Percentiles rank a stretch among this genome's conserved stretches.
Conservation (phyloP, 768 basidiomycete species). For the Leccinum imitatum region DNA sequence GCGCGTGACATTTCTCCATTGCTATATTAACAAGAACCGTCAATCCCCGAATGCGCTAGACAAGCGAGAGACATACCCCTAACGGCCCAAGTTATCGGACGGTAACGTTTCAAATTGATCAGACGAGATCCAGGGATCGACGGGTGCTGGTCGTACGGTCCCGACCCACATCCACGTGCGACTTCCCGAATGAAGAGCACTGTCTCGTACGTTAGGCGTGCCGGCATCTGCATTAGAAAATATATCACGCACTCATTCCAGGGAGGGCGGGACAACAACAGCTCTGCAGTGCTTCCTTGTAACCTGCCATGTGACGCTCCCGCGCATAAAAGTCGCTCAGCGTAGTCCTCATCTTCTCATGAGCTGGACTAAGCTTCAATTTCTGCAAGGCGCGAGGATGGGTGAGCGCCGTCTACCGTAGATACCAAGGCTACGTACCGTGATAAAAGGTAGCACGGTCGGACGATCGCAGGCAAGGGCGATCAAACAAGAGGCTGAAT, state of each 20-base stretch:
- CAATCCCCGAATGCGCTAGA: not conserved
- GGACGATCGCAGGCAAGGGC: slow-evolving; percentile 42
- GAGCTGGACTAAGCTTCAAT: slow-evolving; percentile 26
- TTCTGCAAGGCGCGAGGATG: slow-evolving; percentile 12
- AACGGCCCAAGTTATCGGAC: slow-evolving; percentile 40
- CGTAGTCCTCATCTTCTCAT: slow-evolving; percentile 19
- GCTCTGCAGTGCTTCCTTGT: slow-evolving; percentile 31
- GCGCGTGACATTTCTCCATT: slow-evolving; percentile 47
- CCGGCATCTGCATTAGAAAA: not conserved
- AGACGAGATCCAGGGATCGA: slow-evolving; percentile 26
- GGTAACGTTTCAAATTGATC: slow-evolving; percentile 41
- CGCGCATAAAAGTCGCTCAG: slow-evolving; percentile 26
- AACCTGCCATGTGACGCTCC: slow-evolving; percentile 28
- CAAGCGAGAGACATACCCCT: slow-evolving; percentile 32
- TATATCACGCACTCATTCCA: slow-evolving; percentile 28
- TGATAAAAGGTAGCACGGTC: slow-evolving; percentile 34
- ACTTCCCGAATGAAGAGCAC: slow-evolving; percentile 35
- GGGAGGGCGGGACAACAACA: slow-evolving; percentile 32
- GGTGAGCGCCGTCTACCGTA: not conserved
- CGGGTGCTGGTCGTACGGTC: slow-evolving; percentile 28
- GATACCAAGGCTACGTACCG: slow-evolving; percentile 13
- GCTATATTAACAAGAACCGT: slow-evolving; percentile 27
- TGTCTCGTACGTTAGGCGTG: slow-evolving; percentile 9
- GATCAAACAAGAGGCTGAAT: slow-evolving; percentile 42
- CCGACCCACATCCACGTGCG: slow-evolving; percentile 34